Evolutionary conservation across 768 basidiomycete species (phyloP).

Genomic region (Psilocybe azurescens): DNA sequence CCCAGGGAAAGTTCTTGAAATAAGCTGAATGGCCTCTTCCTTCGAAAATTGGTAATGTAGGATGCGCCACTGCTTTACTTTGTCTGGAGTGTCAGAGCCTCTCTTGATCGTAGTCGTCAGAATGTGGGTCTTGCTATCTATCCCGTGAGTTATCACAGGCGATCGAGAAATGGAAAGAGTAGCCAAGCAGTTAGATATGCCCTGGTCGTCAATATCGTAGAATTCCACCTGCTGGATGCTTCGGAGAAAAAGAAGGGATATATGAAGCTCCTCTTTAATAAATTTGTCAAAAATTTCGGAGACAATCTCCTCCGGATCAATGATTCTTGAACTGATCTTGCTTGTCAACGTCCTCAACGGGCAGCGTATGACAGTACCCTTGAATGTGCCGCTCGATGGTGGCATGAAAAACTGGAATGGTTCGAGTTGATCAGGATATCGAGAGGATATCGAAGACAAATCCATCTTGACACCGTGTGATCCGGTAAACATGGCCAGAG

Average conservation of each 20-base stretch:
- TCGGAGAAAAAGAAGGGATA: conserved; percentile 47
- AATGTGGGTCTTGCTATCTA: conserved; percentile 7
- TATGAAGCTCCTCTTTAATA: conserved; percentile 41
- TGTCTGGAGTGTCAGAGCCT: not conserved
- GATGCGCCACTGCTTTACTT: conserved; percentile 37
- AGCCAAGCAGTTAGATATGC: conserved; percentile 23
- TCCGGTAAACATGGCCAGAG: conserved; percentile 34
- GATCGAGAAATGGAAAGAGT: conserved; percentile 22
- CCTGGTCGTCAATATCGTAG: conserved; percentile 36
- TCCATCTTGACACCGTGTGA: conserved; percentile 37
- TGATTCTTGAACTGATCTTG: conserved; percentile 38
- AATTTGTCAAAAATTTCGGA: conserved; percentile 45
- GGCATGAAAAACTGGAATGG: conserved; percentile 34
- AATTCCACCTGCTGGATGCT: conserved; percentile 46
- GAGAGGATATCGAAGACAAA: conserved; percentile 26
- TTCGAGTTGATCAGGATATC: conserved; percentile 35
- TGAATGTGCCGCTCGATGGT: conserved; percentile 27
- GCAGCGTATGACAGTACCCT: conserved; percentile 51
- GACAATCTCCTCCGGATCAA: conserved; percentile 36
- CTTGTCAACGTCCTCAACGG: conserved; percentile 44
- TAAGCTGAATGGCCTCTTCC: conserved; percentile 27
- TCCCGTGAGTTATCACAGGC: not conserved
- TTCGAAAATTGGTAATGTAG: conserved; percentile 32
- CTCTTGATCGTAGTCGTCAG: conserved; percentile 23
- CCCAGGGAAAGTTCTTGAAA: conserved; percentile 31